phyloP scores from a whole-genome alignment of 768 basidiomycete species.

The Pulveroboletus sp. region DNA sequence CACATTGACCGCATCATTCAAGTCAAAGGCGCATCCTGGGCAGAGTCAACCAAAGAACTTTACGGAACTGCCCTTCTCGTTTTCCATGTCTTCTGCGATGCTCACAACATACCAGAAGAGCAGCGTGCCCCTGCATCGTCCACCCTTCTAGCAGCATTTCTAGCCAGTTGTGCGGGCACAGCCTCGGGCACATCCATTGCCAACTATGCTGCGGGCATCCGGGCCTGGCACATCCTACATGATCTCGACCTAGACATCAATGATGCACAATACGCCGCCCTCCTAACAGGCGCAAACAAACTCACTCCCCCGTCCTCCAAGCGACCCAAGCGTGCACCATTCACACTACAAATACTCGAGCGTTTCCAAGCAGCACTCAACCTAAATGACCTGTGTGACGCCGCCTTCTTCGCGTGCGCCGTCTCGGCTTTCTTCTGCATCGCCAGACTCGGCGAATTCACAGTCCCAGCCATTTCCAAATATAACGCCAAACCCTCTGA shows the following conservation, averaged over 20 bases:
- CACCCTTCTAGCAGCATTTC: constrained; percentile 30
- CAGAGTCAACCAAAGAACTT: constrained; percentile 27
- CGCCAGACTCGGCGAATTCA: constrained; percentile 30
- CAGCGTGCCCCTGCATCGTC: constrained; percentile 28
- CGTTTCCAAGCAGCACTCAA: constrained; percentile 16
- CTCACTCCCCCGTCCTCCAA: constrained; percentile 19
- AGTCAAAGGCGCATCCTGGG: constrained; percentile 28
- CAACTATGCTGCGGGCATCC: constrained; percentile 39
- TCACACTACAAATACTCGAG: constrained; percentile 15
- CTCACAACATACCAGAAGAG: constrained; percentile 28
- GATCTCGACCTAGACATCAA: neutral
- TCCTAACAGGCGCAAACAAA: neutral
- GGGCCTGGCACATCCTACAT: constrained; percentile 45
- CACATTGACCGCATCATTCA: constrained; percentile 24
- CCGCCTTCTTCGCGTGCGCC: constrained; percentile 37
- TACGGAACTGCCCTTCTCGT: constrained; percentile 40
- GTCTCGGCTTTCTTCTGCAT: constrained; percentile 36
- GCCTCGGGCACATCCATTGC: constrained; percentile 33
- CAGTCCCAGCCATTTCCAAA: neutral
- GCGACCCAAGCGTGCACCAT: constrained; percentile 29
- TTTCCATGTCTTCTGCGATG: constrained; percentile 43
- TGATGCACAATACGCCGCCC: neutral
- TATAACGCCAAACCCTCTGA: neutral
- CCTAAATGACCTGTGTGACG: constrained; percentile 28
- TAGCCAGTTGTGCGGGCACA: constrained; percentile 28